Evolutionary conservation across 805 yeast species (phyloP), one percentile per base, ranked within the genome.

Genomic region (Blastobotrys muscicola): DNA sequence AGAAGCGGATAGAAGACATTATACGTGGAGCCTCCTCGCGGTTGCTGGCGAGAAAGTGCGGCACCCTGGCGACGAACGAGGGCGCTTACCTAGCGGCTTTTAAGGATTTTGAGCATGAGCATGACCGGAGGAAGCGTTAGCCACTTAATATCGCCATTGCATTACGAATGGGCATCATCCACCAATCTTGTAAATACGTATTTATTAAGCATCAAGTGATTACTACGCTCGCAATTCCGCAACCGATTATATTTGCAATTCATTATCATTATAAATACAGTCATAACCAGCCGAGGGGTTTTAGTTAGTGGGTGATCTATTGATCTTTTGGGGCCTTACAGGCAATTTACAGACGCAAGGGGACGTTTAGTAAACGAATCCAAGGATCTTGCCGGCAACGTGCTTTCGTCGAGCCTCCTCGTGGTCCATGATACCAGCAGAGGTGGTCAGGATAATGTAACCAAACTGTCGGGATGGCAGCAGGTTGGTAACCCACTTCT

Each of bases 361-460:
- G 15, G 7, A 8, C 39, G 36, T 57, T 66, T 84, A 89, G 84
- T 89, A 89, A 58, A 89, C 96, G 78, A 85, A 89, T 69, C 97
- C 97, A 68, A 89, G 83, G 74, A 89, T 84, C 82, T 89, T 89
- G 74, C 97, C 97, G 61, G 96, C 86, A 62, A 89, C 97, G 78
- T 89, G 97, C 85, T 89, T 90, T 82, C 97, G 84, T 82, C 95
- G 85, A 67, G 97, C 97, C 78, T 89, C 97, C 80, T 90, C 97
- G 79, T 89, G 97, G 81, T 90, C 97, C 95, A 89, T 87, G 66
- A 89, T 89, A 77, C 97, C 97, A 64, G 97, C 96, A 64, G 97
- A 90, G 63, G 97, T 89, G 75, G 97, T 90, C 70, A 89, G 80
- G 73, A 89, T 85, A 67, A 89, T 89, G 82, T 72, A 87, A 76